Conservation (phyloP, 768 basidiomycete species). For the Naganishia randhawae region DNA sequence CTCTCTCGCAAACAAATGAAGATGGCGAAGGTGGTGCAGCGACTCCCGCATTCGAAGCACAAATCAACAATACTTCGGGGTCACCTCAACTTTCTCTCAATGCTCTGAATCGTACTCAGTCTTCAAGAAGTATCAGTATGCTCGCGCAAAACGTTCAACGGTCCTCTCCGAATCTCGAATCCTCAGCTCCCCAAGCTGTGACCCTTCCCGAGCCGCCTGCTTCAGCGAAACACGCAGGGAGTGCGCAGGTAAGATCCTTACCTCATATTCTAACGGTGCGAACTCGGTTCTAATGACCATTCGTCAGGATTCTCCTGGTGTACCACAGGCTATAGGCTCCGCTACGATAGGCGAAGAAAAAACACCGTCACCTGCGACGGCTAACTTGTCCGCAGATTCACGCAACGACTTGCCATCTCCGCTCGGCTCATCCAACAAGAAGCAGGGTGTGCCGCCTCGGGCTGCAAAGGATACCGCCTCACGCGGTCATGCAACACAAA, state of each 20-base stretch:
- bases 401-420: neutral
- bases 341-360: neutral
- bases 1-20: conserved; percentile 10
- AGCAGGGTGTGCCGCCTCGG: neutral
- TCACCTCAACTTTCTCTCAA: neutral
- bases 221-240: neutral
- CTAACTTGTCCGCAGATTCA: neutral
- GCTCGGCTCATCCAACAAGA: neutral
- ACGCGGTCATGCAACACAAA: neutral
- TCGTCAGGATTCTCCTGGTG: conserved; percentile 10
- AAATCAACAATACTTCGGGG: conserved; percentile 3
- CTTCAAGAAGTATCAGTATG: neutral
- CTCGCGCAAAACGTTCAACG: neutral
- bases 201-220: neutral
- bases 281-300: neutral
- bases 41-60: conserved; percentile 11
- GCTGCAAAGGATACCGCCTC: neutral
- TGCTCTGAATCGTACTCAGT: conserved; percentile 6
- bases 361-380: neutral
- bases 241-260: neutral
- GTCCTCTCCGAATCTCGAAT: neutral
- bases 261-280: too few relatives aligned
- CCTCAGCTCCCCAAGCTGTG: neutral
- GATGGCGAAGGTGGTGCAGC: conserved; percentile 5
- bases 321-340: neutral